phyloP scores from a whole-genome alignment of 805 yeast genomes.

The Barnettozyma pratensis region DNA sequence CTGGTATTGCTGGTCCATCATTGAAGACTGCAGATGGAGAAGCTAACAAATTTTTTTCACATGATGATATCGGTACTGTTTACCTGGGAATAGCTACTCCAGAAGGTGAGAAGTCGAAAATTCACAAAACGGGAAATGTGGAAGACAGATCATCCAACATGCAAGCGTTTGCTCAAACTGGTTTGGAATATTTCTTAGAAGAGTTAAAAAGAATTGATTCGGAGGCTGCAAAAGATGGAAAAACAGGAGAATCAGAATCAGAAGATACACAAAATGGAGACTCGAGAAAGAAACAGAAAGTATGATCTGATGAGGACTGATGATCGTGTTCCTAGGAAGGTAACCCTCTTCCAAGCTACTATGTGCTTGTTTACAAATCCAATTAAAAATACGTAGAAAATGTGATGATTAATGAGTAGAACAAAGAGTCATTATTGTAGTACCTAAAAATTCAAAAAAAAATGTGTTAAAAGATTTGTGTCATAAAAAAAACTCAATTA shows the following conservation, averaged over 20 bases:
- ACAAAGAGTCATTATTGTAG: too few relatives aligned
- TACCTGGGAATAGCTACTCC: constrained; percentile 72
- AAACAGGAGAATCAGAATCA: constrained; percentile 4
- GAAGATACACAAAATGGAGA: not conserved
- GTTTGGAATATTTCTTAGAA: constrained; percentile 54
- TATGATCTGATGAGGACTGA: not conserved
- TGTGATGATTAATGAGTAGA: too few relatives aligned
- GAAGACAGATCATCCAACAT: constrained; percentile 60
- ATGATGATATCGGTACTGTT: constrained; percentile 55
- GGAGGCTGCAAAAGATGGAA: not conserved
- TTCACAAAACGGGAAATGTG: constrained; percentile 37
- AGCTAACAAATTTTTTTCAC: constrained; percentile 20
- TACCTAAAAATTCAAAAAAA: too few relatives aligned
- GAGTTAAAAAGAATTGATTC: constrained; percentile 31
- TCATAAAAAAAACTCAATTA: too few relatives aligned
- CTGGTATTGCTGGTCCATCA: constrained; percentile 83
- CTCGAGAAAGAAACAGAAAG: not conserved
- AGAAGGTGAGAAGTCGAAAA: constrained; percentile 42
- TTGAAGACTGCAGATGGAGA: constrained; percentile 33
- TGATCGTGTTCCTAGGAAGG: too few relatives aligned
- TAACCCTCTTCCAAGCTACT: too few relatives aligned
- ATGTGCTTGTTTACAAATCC: too few relatives aligned
- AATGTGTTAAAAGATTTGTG: too few relatives aligned
- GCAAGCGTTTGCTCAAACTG: constrained; percentile 68
- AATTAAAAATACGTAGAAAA: too few relatives aligned